Conservation (phyloP, 2,329 filamentous ascomycete species). For the Alternaria arborescens region DNA sequence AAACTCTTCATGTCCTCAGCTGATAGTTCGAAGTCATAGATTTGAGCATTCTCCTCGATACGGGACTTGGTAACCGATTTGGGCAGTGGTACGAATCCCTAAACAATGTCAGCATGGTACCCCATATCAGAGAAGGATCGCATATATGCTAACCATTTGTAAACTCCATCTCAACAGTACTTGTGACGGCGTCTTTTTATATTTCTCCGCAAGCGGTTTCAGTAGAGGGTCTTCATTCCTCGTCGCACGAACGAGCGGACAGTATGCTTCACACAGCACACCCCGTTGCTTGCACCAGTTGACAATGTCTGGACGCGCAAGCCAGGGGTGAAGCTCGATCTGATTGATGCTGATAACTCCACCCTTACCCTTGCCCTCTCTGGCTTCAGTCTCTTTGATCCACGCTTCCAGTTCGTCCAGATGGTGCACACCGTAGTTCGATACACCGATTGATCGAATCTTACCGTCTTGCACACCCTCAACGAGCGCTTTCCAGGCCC, state of each 20-base stretch:
- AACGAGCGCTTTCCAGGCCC: conserved; percentile 63
- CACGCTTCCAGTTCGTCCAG: conserved; percentile 63
- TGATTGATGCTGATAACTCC: conserved; percentile 85
- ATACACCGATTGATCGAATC: conserved; percentile 63
- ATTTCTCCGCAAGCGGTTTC: conserved; percentile 61
- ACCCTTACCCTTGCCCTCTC: conserved; percentile 68
- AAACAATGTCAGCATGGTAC: neutral
- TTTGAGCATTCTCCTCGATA: conserved; percentile 67
- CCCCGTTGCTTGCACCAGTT: conserved; percentile 72
- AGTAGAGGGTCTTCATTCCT: conserved; percentile 64
- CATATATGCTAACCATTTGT: conserved; percentile 39
- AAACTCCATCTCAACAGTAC: conserved; percentile 68
- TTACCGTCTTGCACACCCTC: conserved; percentile 62
- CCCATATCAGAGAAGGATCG: no score
- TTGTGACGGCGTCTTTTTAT: conserved; percentile 66
- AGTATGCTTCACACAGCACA: conserved; percentile 60
- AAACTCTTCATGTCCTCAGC: conserved; percentile 66
- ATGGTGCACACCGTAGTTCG: conserved; percentile 65
- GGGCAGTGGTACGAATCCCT: conserved; percentile 69
- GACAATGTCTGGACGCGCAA: conserved; percentile 78
- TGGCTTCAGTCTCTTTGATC: conserved; percentile 69
- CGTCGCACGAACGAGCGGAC: conserved; percentile 55
- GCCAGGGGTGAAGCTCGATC: conserved; percentile 87
- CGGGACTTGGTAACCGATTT: conserved; percentile 68
- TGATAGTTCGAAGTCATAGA: conserved; percentile 69